These are phyloP conservation scores for Pyrenopolyporus hunteri DNA, from an alignment of 495 filamentous ascomycete species.

Conservation along the genomic window DNA sequence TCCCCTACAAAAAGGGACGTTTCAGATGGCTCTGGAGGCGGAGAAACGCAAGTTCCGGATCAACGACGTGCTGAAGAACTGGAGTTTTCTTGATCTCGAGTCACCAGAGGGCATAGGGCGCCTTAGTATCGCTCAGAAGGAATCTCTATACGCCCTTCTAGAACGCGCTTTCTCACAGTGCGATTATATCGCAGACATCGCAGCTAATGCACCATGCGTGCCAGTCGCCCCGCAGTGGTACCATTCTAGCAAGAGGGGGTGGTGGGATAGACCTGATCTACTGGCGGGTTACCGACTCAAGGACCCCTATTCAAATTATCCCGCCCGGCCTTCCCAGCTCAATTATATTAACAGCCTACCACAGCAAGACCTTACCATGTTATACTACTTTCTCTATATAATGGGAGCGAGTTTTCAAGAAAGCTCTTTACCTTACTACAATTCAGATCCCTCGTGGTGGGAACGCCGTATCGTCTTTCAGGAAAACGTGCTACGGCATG, in stretches of 20 bases:
- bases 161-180: slow-evolving; percentile 25
- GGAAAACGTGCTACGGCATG: slow-evolving; percentile 34
- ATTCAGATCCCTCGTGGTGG: neutral
- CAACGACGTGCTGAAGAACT: slow-evolving; percentile 21
- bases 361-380: slow-evolving; percentile 29
- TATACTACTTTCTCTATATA: slow-evolving; percentile 19
- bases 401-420: neutral
- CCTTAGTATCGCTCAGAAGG: neutral
- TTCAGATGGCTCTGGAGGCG: slow-evolving; percentile 35
- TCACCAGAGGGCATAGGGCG: neutral
- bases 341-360: slow-evolving; percentile 28
- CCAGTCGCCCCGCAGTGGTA: neutral
- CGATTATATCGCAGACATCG: slow-evolving; percentile 28
- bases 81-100: neutral
- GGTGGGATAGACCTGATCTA: neutral
- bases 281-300: neutral
- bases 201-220: slow-evolving; percentile 10
- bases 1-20: slow-evolving; percentile 21
- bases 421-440: neutral
- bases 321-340: slow-evolving; percentile 26
- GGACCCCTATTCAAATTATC: slow-evolving; percentile 34
- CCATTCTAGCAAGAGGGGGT: neutral
- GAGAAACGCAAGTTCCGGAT: slow-evolving; percentile 31
- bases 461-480: slow-evolving; percentile 17
- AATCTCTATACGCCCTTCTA: slow-evolving; percentile 3